A percentile compares a stretch with the other conserved stretches of the same genome.
Conservation (phyloP, 176 grass and related monocot species). For the Carex kokanica region DNA sequence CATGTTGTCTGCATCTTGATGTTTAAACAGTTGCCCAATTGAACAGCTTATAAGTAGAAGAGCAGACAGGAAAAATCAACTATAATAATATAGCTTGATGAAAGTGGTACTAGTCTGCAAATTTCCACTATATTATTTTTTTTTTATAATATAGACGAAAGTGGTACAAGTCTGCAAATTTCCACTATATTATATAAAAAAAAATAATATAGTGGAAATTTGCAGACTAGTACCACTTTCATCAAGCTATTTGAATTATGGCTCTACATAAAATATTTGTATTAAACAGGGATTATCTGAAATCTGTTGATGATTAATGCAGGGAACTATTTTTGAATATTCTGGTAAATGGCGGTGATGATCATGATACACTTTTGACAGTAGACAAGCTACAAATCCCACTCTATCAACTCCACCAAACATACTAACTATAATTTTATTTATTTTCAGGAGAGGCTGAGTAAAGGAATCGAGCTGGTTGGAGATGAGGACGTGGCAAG, state of each 20-base stretch:
- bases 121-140: no score
- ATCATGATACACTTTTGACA: not conserved
- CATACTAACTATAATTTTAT: not conserved
- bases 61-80: not conserved
- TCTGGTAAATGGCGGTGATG: not conserved
- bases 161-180: no score
- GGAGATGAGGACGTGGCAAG: slow-evolving; percentile 89
- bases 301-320: not conserved
- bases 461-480: slow-evolving; percentile 73
- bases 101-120: no score
- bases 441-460: slow-evolving; percentile 69
- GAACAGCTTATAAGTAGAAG: not conserved
- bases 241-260: not conserved
- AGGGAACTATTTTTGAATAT: not conserved
- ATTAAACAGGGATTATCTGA: not conserved
- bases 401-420: not conserved
- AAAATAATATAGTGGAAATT: not conserved
- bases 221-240: not conserved
- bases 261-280: not conserved
- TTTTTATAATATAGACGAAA: no score
- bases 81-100: no score
- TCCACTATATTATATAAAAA: no score
- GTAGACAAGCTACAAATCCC: not conserved
- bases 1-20: not conserved
- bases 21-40: not conserved